Base-by-base conservation (phyloP, 805 yeast genomes). In the Yamadazyma insecticola region DNA sequence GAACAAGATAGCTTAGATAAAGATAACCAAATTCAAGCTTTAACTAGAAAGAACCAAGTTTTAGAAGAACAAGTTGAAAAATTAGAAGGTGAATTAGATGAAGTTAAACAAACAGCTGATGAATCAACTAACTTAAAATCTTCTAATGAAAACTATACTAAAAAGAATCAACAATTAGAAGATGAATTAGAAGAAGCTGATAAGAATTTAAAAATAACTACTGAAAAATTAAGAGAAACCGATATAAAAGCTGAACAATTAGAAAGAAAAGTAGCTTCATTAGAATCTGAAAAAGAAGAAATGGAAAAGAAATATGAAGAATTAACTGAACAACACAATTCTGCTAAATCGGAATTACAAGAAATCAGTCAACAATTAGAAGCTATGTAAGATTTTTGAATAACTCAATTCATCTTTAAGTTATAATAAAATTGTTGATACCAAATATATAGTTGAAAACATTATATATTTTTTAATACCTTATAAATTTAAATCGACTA, bases 361-460 rank as follows among this genome's bases (percentile, higher is more conserved):
- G 96, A 89, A 69, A 89, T 92, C 70, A 81, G 88, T 61, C 87
- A 88, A 59, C 96, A 94, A 70, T 81, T 92, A 65, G 97, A 92
- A 67, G 77, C 77, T 47, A 64, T 74, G 55, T 74, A 65, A 60
- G 30, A 13, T 6, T 22, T 22, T 22, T 7, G 22, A 9, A 8
- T 19, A 19, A 8, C 22, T 11, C 22, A 19, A 19, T 9, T 11
- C 22, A 9, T 19, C n/a, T n/a, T n/a, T n/a, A n/a, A n/a, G n/a
- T 8, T 7, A 19, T 11, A 11, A 19, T 7, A 19, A 19, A 19
- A 19, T 19, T 19, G 7, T 19, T 8, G n/a, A n/a, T 19, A 9
- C 22, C 8, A 19, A 19, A 11, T 19, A 19, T 19, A 19, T 19
- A 19, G 22, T 19, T 19, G n/a, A n/a, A n/a, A n/a, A n/a, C n/a